A percentile compares a stretch with the other conserved stretches of the same genome.
phyloP scores from a whole-genome alignment of 306 rosid genomes.

The Neltuma alba region DNA sequence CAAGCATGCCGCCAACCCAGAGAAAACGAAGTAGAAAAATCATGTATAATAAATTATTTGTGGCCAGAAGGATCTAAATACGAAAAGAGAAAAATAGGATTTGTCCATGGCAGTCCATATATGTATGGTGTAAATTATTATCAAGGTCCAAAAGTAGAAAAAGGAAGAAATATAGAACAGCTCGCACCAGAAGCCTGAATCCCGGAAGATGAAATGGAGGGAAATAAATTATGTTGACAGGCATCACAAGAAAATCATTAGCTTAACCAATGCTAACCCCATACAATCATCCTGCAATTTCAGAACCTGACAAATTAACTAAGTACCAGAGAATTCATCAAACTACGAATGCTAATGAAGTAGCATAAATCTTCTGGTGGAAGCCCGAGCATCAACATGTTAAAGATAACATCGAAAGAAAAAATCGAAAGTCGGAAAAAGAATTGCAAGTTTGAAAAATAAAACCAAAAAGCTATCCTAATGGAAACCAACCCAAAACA shows the following conservation, averaged over 20 bases:
- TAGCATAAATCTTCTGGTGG: background rate
- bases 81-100: background rate
- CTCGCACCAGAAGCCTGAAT: constrained; percentile 21
- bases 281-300: background rate
- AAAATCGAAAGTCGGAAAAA: background rate
- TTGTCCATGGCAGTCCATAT: background rate
- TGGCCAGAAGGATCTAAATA: background rate
- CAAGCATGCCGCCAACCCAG: constrained; percentile 3
- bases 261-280: constrained; percentile 5
- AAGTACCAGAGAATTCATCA: constrained; percentile 7
- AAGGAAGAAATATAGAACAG: background rate
- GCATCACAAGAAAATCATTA: constrained; percentile 16
- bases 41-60: background rate
- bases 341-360: background rate
- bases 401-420: constrained; percentile 11
- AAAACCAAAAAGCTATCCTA: constrained; percentile 14
- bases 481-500: constrained; percentile 21
- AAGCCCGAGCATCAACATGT: constrained; percentile 1
- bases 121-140: background rate
- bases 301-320: constrained; percentile 4
- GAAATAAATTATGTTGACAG: background rate
- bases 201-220: background rate
- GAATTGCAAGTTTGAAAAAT: background rate
- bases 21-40: constrained; percentile 16
- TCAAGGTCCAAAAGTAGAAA: background rate